Conservation (phyloP, 164 flowering plant genomes). For the Macadamia integrifolia region DNA sequence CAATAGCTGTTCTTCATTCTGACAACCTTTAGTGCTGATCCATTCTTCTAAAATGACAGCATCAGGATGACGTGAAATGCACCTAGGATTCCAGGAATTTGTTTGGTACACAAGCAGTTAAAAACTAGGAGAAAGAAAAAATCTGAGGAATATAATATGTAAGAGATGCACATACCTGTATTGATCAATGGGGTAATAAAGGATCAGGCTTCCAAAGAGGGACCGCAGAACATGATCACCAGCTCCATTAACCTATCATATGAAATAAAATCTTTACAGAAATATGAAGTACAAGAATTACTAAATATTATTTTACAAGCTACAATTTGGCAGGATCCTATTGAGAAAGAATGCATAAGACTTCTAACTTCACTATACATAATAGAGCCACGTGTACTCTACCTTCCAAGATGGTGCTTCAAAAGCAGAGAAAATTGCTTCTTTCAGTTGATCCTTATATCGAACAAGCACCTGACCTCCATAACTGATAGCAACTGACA, state of each 20-base stretch:
- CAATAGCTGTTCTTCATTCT: conserved; percentile 24
- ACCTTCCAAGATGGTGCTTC: conserved; percentile 99
- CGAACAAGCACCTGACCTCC: conserved; percentile 75
- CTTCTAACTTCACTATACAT: background rate
- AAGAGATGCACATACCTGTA: conserved; percentile 50
- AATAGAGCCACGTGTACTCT: conserved; percentile 3
- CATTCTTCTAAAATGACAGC: conserved; percentile 71
- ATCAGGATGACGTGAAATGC: conserved; percentile 52
- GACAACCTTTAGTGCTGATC: conserved; percentile 71
- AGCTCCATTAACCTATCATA: conserved; percentile 80
- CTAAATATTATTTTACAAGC: conserved; percentile 5
- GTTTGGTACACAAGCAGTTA: background rate
- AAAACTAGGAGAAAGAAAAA: background rate
- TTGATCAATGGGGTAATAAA: conserved; percentile 87
- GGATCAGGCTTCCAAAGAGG: conserved; percentile 83
- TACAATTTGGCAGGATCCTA: background rate
- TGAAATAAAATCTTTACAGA: background rate
- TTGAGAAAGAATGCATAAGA: background rate
- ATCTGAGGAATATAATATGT: background rate
- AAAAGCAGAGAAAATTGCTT: conserved; percentile 70
- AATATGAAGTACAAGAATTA: conserved; percentile 6
- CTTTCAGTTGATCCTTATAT: conserved; percentile 65
- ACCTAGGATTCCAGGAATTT: conserved; percentile 35
- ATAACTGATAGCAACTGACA: conserved; percentile 88
- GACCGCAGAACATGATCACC: conserved; percentile 91